Evolutionary conservation across 2,329 filamentous ascomycete species (phyloP).

Genomic region (Aspergillus sergii): DNA sequence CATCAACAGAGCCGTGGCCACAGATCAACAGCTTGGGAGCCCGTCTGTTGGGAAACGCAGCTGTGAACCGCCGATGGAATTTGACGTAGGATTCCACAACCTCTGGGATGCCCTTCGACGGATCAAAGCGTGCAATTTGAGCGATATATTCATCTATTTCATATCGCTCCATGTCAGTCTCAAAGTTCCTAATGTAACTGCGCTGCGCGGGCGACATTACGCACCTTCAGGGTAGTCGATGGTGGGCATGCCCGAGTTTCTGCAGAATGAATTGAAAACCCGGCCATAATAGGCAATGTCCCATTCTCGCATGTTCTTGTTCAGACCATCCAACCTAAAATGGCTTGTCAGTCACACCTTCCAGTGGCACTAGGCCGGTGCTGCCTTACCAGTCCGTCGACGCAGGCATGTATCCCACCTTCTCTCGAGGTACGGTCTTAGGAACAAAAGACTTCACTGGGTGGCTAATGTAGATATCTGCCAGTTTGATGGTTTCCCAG

Average conservation of each 20-base stretch:
- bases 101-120: constrained; percentile 78
- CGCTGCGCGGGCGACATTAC: background rate
- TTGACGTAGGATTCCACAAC: constrained; percentile 76
- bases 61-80: constrained; percentile 63
- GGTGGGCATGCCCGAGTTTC: constrained; percentile 54
- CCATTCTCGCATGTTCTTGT: constrained; percentile 72
- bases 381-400: constrained; percentile 71
- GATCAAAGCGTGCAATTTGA: constrained; percentile 81
- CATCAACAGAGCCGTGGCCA: constrained; percentile 78
- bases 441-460: constrained; percentile 78
- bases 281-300: constrained; percentile 74
- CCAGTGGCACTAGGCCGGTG: background rate
- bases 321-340: constrained; percentile 71
- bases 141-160: constrained; percentile 68
- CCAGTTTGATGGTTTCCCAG: constrained; percentile 69
- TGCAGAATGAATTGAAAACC: constrained; percentile 67
- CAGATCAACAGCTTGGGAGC: constrained; percentile 74
- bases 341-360: constrained; percentile 3
- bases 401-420: constrained; percentile 75
- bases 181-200: background rate
- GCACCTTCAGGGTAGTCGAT: constrained; percentile 44
- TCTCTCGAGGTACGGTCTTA: constrained; percentile 63
- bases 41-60: constrained; percentile 51
- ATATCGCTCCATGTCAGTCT: background rate
- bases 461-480: constrained; percentile 81